Evolutionary conservation across 176 grass and related monocot species (phyloP), one percentile per base, ranked within the genome.

Genomic region (Triticum urartu): DNA sequence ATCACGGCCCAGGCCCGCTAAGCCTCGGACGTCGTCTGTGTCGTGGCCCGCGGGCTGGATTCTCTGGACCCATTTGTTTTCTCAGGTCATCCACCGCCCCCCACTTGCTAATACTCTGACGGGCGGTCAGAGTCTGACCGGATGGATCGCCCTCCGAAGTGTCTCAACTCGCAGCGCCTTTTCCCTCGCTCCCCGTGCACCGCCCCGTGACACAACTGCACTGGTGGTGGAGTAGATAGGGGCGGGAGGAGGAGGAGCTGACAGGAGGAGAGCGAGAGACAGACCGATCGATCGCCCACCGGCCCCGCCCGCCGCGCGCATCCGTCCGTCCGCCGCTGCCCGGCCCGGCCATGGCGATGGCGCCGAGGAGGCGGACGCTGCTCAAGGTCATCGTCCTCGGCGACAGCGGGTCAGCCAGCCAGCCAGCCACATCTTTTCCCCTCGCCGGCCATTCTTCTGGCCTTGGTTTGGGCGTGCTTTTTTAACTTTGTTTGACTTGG

Each of bases 341-440:
- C 22, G 39, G 42, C 11, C 42, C 43, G 9, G 13, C 77, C 70
- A 91, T 91, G 89, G 86, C 83, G 18, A 59, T 9, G 62, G 52
- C 81, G 9, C 77, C 82, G 54, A 70, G 76, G 82, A 78, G 86
- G 64, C 62, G 90, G 42, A 91, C 90, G 22, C 86, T 91, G 62
- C 90, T 91, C 82, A 91, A 91, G 90, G 86, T 91, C 86, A 91
- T 91, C 86, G 90, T 91, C 71, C 90, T 91, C 78, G 90, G 90
- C 86, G 90, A 91, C 86, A 91, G 86, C 82, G 90, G 90, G 86
- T 91, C 33, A 74, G 89, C 18, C 42, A 43, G 39, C 18, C 42
- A 11, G 39, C 42, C 42, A 4, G 11, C 42, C 42, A 12, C 0
- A 12, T 12, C 42, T 45, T 45, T 45, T 45, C 42, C 40, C 42